These are phyloP conservation scores for Claviceps purpurea DNA, from an alignment of 2,329 filamentous ascomycete species.

Conservation along the genomic window DNA sequence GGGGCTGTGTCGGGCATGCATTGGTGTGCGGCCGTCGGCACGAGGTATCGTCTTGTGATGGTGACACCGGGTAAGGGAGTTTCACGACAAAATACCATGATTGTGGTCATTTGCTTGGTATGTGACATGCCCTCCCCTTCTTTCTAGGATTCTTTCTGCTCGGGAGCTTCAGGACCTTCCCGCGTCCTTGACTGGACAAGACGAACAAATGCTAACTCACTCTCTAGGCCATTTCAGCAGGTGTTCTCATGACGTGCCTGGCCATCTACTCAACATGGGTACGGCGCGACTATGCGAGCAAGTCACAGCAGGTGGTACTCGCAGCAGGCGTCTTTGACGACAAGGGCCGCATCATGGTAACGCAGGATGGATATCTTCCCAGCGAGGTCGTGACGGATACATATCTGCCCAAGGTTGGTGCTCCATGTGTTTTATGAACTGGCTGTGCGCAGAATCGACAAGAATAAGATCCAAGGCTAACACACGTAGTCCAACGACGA, in stretches of 20 bases:
- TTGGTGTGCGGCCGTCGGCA: slow-evolving; percentile 64
- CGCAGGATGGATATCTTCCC: slow-evolving; percentile 54
- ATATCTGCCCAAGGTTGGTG: slow-evolving; percentile 49
- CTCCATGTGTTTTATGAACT: neutral
- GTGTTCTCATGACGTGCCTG: slow-evolving; percentile 42
- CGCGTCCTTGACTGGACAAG: neutral
- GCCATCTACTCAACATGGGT: slow-evolving; percentile 28
- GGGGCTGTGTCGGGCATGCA: slow-evolving; percentile 76
- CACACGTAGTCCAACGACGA: slow-evolving; percentile 28
- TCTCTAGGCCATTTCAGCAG: slow-evolving; percentile 44
- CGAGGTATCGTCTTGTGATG: slow-evolving; percentile 44
- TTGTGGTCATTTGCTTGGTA: slow-evolving; percentile 61
- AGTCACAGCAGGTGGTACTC: slow-evolving; percentile 46
- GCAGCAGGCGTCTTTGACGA: slow-evolving; percentile 55
- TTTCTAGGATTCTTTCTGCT: neutral
- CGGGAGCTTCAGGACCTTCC: neutral
- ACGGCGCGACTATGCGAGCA: slow-evolving; percentile 39
- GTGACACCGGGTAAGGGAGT: slow-evolving; percentile 15
- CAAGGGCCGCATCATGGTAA: slow-evolving; percentile 53
- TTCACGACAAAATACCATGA: slow-evolving; percentile 16
- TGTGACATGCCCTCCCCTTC: slow-evolving; percentile 14
- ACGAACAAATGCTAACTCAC: neutral
- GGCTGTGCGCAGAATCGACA: neutral
- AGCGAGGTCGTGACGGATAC: slow-evolving; percentile 67
- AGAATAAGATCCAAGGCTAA: neutral